Base-by-base conservation (phyloP, 1,284 basidiomycete species). In the Trichosporon faecale region DNA sequence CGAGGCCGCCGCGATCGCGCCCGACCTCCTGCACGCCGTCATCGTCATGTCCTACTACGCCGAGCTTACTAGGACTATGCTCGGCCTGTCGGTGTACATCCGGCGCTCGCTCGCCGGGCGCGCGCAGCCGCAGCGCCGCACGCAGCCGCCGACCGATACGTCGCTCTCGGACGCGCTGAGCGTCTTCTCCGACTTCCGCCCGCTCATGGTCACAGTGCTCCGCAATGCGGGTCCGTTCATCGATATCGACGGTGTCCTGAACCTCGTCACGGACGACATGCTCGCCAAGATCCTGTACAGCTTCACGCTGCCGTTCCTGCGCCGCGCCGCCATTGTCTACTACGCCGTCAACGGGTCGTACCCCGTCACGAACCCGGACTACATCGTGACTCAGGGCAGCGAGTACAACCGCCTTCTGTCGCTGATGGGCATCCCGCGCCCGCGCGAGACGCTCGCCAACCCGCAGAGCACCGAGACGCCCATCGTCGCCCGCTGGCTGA, bases 281-380 rank as follows among this genome's bases (percentile, higher is more conserved):
- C 77, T 98, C 67, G 92, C 95, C 78, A 94, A 92, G 82, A 84
- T 96, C 65, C 84, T 98, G 63, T 95, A 96, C 80, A 87, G 89
- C 0, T 94, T 95, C 83, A 95, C 94, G 0, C 85, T 99, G 7
- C 95, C 95, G 1, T 98, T 98, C 86, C 87, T 98, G n/a, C 90
- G 95, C 44, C 89, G 92, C 4, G 92, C 92, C 0, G 90, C 93
- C 6, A 92, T 98, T 49, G 86, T 98, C 9, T 93, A 91, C 74
- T 90, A 91, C 14, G 88, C 92, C 0, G 86, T 94, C 23, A 86
- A 91, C 14, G 74, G 75, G 14, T 72, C 72, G n/a, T 82, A 82
- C 67, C 71, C 91, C 88, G 8, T 85, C 84, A 29, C 76, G 40
- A 86, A 88, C 16, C 90, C 91, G 75, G 84, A 87, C 1, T 86